These are phyloP conservation scores for Scenedesmus sp. DNA, from an alignment of 163 green algal genomes.

Conservation along the genomic window DNA sequence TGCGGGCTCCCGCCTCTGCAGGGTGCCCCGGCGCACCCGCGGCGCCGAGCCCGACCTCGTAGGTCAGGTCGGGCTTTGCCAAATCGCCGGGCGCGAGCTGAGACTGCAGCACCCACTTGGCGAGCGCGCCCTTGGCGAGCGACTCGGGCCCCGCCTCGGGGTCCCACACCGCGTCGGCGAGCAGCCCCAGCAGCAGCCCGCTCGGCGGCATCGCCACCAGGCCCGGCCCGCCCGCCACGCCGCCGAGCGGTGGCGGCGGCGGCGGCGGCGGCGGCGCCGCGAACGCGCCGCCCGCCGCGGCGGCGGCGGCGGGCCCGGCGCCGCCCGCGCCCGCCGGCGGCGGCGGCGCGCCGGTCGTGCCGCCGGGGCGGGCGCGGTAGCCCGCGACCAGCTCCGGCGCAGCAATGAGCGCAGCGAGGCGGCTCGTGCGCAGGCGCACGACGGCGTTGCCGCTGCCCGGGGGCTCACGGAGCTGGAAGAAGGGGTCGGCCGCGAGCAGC, in stretches of 20 bases:
- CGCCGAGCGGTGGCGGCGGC: neutral
- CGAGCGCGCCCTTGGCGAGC: conserved; percentile 21
- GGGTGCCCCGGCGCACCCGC: too few species aligned
- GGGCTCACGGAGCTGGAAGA: neutral
- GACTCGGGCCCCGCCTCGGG: conserved; percentile 4
- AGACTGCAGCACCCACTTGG: neutral
- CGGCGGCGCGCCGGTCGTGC: neutral
- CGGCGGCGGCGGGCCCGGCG: neutral
- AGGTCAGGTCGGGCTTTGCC: neutral
- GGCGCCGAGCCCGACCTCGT: neutral
- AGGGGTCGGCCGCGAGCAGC: conserved; percentile 21
- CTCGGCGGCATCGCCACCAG: neutral
- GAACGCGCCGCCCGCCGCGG: neutral
- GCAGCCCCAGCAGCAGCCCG: conserved; percentile 25
- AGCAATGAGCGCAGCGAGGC: conserved; percentile 6
- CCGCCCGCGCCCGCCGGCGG: neutral
- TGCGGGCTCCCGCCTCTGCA: too few species aligned
- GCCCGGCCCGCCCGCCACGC: neutral
- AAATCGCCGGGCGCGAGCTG: conserved; percentile 7
- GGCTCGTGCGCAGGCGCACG: conserved; percentile 23
- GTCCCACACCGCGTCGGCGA: conserved; percentile 29
- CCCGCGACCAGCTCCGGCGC: neutral
- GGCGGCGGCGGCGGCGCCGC: neutral
- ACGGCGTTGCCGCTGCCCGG: neutral
- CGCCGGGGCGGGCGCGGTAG: neutral